Base-by-base conservation (phyloP, 2,329 filamentous ascomycete genomes). In the Byssochlamys sp. region DNA sequence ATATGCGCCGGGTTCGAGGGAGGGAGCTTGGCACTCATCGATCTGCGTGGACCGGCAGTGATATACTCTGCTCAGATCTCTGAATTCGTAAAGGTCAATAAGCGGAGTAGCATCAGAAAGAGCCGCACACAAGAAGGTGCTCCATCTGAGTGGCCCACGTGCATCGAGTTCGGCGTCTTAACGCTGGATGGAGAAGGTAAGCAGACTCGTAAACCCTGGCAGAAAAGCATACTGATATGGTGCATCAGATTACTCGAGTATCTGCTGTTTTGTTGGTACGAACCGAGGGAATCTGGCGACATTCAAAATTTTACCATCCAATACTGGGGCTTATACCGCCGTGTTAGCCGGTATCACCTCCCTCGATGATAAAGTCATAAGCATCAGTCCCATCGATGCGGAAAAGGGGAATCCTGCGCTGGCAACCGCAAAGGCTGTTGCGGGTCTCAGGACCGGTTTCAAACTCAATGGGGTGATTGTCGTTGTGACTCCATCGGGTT, bases 101-200 rank as follows among this genome's bases (percentile, higher is more conserved):
- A 91, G 71, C 82, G 87, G 28, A 79, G 84, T 1, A 90, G 88
- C 55, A 87, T 96, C 65, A 66, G 77, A 80, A 72, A 76, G 76
- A 80, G 79, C 58, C 81, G 78, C 28, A 76, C 72, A 55, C 72
- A 77, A 26, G 71, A 80, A 4, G 71, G 77, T 3, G 69, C 76
- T 1, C 78, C 79, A 55, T 69, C 77, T 53, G 91, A 96, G 67
- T 95, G 86, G 82, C 85, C 90, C 0, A 90, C 90, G 0, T 81
- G 78, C 29, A 84, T 97, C 28, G 90, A 96, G 68, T 99, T 97
- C 75, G 90, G 90, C 55, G 90, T 96, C 52, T 87, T 99, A 85
- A 95, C 89, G 2, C 76, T 96, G 3, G 94, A 97, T 50, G 89
- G 87, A n/a, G 92, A 97, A 68, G 85, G 78, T 81, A 72, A 63